Conservation (phyloP, 1,284 basidiomycete species). For the Ustilago lituana region DNA sequence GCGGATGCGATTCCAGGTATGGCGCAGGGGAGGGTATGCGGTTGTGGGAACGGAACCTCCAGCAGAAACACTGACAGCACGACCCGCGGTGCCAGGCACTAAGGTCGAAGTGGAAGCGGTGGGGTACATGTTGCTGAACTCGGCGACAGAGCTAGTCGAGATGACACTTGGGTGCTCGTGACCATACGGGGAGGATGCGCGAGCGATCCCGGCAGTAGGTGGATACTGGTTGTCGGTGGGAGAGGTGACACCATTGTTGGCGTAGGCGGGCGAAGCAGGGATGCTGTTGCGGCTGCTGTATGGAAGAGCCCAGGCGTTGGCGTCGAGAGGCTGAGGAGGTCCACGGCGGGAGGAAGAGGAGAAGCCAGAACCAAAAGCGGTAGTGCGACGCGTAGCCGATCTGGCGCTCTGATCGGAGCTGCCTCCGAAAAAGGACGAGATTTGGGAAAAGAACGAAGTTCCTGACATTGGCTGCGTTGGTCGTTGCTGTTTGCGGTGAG, state of each 20-base stretch:
- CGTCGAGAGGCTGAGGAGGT: constrained; percentile 38
- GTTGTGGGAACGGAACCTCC: constrained; percentile 49
- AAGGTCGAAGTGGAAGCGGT: constrained; percentile 51
- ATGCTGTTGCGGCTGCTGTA: constrained; percentile 46
- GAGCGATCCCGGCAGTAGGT: constrained; percentile 27
- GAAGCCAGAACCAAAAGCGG: constrained; percentile 38
- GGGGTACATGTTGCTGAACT: constrained; percentile 56
- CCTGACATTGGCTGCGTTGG: constrained; percentile 40
- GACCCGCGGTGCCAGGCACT: constrained; percentile 17
- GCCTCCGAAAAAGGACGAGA: constrained; percentile 59
- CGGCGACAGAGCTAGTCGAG: constrained; percentile 51
- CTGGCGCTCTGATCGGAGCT: constrained; percentile 2
- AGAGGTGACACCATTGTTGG: constrained; percentile 14
- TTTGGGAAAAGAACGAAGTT: constrained; percentile 52
- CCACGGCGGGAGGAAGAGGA: constrained; percentile 48
- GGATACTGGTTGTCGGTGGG: constrained; percentile 37
- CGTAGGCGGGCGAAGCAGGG: constrained; percentile 35
- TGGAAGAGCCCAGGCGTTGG: constrained; percentile 52
- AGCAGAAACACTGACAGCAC: constrained; percentile 30
- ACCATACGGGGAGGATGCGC: constrained; percentile 28
- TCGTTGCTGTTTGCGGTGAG: constrained; percentile 25
- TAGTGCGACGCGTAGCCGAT: constrained; percentile 21
- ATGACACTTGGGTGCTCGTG: constrained; percentile 23
- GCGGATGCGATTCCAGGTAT: constrained; percentile 63
- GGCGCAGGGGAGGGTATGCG: constrained; percentile 61